Conservation (phyloP, 192 early-diverging fungal species). For the Piromyces sp. region DNA sequence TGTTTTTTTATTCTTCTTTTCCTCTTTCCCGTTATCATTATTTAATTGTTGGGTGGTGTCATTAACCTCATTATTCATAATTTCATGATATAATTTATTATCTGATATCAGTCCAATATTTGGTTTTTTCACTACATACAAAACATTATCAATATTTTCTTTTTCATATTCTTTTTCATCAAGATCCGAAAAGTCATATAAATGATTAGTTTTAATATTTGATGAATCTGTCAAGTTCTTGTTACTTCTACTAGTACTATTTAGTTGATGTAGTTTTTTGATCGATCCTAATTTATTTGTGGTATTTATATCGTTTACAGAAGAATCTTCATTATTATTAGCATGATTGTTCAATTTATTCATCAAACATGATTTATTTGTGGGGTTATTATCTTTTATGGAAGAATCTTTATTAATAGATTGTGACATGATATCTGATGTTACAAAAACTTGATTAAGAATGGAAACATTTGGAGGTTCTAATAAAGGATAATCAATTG, state of each 20-base stretch:
- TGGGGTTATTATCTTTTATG: not conserved
- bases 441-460: not conserved
- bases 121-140: not conserved
- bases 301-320: not conserved
- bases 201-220: too few species aligned
- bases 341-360: too few species aligned
- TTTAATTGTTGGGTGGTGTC: too few species aligned
- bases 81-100: not conserved
- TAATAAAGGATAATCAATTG: not conserved
- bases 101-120: not conserved
- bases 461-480: not conserved
- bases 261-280: not conserved
- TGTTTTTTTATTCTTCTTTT: too few species aligned
- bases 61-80: not conserved
- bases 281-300: not conserved
- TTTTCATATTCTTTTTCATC: not conserved
- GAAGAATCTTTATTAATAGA: too few species aligned
- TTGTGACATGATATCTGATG: not conserved
- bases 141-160: not conserved
- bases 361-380: not conserved
- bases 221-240: too few species aligned
- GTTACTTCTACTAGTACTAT: too few species aligned
- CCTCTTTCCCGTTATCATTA: too few species aligned
- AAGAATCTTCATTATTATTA: too few species aligned
- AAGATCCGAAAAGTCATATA: not conserved